phyloP scores from a whole-genome alignment of 228 moss, liverwort and hornwort genomes.

The Sphagnum magellanicum region DNA sequence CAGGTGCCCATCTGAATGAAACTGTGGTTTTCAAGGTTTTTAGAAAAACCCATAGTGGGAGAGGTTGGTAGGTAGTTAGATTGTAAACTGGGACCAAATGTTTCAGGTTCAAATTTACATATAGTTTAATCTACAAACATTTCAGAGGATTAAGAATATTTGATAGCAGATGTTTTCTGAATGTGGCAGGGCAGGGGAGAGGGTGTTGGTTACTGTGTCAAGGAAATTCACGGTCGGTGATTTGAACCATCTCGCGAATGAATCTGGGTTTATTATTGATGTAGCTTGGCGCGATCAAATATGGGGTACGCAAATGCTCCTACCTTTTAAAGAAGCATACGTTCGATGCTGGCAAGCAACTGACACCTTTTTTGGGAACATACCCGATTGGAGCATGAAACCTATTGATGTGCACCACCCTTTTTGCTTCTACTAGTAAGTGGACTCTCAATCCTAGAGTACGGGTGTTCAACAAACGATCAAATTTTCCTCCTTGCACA shows the following conservation, averaged over 20 bases:
- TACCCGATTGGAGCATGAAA: slow-evolving; percentile 64
- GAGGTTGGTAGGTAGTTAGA: no score
- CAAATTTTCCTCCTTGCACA: not conserved
- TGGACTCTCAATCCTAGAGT: not conserved
- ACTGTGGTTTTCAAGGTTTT: no score
- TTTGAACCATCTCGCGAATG: slow-evolving; percentile 56
- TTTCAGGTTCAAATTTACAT: no score
- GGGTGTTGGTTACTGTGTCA: slow-evolving; percentile 68
- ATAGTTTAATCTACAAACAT: no score
- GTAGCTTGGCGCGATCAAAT: slow-evolving; percentile 65
- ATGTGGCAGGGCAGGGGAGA: slow-evolving; percentile 40
- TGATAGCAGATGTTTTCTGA: no score
- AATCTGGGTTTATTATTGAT: slow-evolving; percentile 61
- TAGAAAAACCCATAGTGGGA: no score
- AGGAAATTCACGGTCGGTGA: slow-evolving; percentile 65
- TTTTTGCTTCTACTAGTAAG: slow-evolving; percentile 86
- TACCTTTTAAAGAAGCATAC: slow-evolving; percentile 51
- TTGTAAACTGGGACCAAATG: no score
- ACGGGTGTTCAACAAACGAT: not conserved
- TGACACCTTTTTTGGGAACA: slow-evolving; percentile 46
- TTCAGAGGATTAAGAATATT: no score
- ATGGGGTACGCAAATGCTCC: slow-evolving; percentile 70
- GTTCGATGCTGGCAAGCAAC: slow-evolving; percentile 62
- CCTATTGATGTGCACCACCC: slow-evolving; percentile 87
- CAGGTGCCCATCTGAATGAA: no score